A percentile compares a stretch with the other conserved stretches of the same genome.
Evolutionary conservation across 768 basidiomycete genomes (phyloP).

Genomic region (Hydnomerulius pinastri): DNA sequence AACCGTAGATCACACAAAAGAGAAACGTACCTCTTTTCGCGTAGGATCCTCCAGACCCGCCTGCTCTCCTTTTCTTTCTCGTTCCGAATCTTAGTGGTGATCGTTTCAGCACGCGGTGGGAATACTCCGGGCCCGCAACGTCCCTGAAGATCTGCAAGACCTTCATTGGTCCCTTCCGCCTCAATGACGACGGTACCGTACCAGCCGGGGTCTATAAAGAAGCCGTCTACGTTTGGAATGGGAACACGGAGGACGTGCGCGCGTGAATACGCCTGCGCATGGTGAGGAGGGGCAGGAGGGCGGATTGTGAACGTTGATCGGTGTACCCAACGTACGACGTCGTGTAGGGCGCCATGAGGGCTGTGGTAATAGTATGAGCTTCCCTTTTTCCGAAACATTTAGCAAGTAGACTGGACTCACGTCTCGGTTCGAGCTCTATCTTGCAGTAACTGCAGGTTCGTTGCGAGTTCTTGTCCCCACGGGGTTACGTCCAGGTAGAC

Average conservation of each 20-base stretch:
- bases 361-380: conserved; percentile 37
- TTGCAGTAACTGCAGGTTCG: conserved; percentile 74
- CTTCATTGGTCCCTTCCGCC: conserved; percentile 86
- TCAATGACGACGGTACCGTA: conserved; percentile 82
- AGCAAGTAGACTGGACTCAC: conserved; percentile 44
- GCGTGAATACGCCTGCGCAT: conserved; percentile 29
- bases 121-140: conserved; percentile 71
- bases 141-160: conserved; percentile 72
- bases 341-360: conserved; percentile 78
- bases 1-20: not conserved
- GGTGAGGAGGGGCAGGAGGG: conserved; percentile 40
- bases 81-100: conserved; percentile 34
- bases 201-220: conserved; percentile 78
- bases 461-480: conserved; percentile 77
- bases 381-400: not conserved
- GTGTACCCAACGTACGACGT: conserved; percentile 84
- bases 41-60: conserved; percentile 68
- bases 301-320: conserved; percentile 75
- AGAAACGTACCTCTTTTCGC: conserved; percentile 70
- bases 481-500: conserved; percentile 73
- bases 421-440: conserved; percentile 79
- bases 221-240: conserved; percentile 54
- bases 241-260: conserved; percentile 38
- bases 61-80: conserved; percentile 46
- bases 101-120: conserved; percentile 53